Percentiles rank a stretch among this genome's conserved stretches.
Conservation (phyloP, 2,329 filamentous ascomycete species). For the Fusarium agapanthi region DNA sequence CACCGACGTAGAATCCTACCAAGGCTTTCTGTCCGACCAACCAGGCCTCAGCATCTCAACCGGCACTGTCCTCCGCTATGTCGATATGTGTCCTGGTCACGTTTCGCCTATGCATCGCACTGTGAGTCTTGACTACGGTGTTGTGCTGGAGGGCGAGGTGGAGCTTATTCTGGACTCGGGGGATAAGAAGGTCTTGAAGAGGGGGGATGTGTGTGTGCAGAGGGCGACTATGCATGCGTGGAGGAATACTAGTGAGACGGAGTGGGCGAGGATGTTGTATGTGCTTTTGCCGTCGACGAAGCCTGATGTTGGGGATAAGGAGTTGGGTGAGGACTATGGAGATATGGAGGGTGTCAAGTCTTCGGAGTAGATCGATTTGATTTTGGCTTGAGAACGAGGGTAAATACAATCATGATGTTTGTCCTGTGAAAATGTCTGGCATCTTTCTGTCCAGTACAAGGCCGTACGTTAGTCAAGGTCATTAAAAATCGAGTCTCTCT, state of each 20-base stretch:
- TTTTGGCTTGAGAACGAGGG: accelerated
- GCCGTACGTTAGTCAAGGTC: accelerated
- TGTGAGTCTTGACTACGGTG: slow-evolving; percentile 62
- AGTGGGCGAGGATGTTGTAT: slow-evolving; percentile 57
- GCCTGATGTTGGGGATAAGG: slow-evolving; percentile 15
- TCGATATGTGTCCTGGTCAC: slow-evolving; percentile 55
- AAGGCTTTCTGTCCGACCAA: slow-evolving; percentile 18
- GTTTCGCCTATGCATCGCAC: slow-evolving; percentile 54
- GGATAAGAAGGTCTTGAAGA: slow-evolving; percentile 53
- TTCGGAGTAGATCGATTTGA: slow-evolving; percentile 21
- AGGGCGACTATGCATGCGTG: slow-evolving; percentile 65
- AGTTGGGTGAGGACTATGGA: slow-evolving; percentile 49
- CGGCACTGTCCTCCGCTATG: slow-evolving; percentile 57
- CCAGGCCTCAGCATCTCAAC: slow-evolving; percentile 44
- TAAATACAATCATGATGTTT: accelerated
- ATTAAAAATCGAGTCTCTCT: accelerated
- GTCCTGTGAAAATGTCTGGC: accelerated
- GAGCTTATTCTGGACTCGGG: slow-evolving; percentile 63
- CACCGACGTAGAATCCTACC: slow-evolving; percentile 37
- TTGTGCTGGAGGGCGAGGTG: slow-evolving; percentile 63
- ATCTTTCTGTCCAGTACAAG: accelerated
- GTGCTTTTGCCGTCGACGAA: slow-evolving; percentile 43
- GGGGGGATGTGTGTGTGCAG: slow-evolving; percentile 64
- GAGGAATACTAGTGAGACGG: slow-evolving; percentile 55
- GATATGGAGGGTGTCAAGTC: slow-evolving; percentile 35